Percentiles rank a stretch among this genome's conserved stretches.
These are phyloP conservation scores for Corinectria fuckeliana DNA, from an alignment of 2,329 filamentous ascomycete species.

Conservation along the genomic window DNA sequence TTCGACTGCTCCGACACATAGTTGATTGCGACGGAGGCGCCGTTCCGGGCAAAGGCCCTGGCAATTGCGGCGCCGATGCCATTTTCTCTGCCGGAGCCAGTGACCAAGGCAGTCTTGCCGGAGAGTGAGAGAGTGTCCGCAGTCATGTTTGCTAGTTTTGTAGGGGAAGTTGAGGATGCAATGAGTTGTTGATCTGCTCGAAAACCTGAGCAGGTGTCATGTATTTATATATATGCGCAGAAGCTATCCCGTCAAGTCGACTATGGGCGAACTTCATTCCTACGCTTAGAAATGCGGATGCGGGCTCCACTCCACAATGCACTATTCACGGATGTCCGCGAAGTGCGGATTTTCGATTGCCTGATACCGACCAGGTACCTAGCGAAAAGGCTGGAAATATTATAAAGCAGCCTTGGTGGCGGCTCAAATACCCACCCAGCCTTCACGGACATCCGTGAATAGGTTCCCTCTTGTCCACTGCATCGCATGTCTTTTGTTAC, in stretches of 20 bases:
- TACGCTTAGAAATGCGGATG: neutral
- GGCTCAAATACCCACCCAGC: neutral
- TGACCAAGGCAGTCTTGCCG: constrained; percentile 50
- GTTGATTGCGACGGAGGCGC: constrained; percentile 46
- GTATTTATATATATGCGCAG: neutral
- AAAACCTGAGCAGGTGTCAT: neutral
- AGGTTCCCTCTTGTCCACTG: neutral
- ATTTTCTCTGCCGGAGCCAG: constrained; percentile 49
- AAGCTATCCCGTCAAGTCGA: no score
- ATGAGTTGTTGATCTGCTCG: neutral
- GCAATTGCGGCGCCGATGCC: constrained; percentile 50
- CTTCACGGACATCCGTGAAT: neutral
- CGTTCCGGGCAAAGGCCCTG: constrained; percentile 42
- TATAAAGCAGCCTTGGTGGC: neutral
- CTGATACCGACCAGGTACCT: neutral
- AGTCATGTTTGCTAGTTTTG: constrained; percentile 2
- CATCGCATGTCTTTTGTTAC: no score
- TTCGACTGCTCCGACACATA: constrained; percentile 44
- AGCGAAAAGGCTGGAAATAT: neutral
- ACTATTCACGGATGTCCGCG: neutral
- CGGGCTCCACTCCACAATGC: neutral
- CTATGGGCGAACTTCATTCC: neutral
- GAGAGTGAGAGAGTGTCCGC: constrained; percentile 38
- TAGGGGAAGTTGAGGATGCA: neutral
- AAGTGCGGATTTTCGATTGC: neutral